phyloP scores from a whole-genome alignment of 2,329 filamentous ascomycete genomes.

The Hymenoscyphus linearis region DNA sequence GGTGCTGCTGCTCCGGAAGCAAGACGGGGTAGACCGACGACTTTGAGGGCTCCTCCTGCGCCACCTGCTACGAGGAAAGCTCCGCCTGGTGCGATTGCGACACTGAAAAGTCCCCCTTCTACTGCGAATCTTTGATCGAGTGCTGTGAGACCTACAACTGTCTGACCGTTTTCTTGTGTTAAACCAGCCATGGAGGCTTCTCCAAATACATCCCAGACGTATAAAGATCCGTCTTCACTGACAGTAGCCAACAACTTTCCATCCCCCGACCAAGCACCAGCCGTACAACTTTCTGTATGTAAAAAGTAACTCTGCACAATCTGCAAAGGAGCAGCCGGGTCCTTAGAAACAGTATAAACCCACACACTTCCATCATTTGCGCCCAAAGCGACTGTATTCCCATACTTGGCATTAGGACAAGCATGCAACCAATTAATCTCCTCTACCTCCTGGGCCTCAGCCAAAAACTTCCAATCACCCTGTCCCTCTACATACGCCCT shows the following conservation, averaged over 20 bases:
- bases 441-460: constrained; percentile 79
- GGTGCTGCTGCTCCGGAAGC: constrained; percentile 25
- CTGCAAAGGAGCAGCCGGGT: constrained; percentile 50
- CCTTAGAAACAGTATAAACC: constrained; percentile 70
- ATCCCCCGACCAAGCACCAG: constrained; percentile 85
- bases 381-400: constrained; percentile 81
- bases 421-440: constrained; percentile 88
- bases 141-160: constrained; percentile 71
- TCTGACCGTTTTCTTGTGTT: constrained; percentile 49
- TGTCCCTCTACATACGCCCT: constrained; percentile 28
- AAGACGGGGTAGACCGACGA: constrained; percentile 73
- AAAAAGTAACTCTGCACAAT: constrained; percentile 91
- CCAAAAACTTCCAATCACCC: constrained; percentile 11
- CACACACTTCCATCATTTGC: constrained; percentile 89
- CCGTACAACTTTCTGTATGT: constrained; percentile 80
- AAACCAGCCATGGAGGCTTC: constrained; percentile 45
- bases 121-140: constrained; percentile 87
- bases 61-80: constrained; percentile 81
- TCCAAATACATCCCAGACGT: constrained; percentile 68
- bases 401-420: constrained; percentile 65
- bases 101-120: constrained; percentile 84
- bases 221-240: constrained; percentile 79
- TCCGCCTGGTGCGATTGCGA: constrained; percentile 76
- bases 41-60: constrained; percentile 77
- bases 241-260: constrained; percentile 84